Base-by-base conservation (phyloP, 73 alveolate genomes). In the Paramecium pentaurelia region DNA sequence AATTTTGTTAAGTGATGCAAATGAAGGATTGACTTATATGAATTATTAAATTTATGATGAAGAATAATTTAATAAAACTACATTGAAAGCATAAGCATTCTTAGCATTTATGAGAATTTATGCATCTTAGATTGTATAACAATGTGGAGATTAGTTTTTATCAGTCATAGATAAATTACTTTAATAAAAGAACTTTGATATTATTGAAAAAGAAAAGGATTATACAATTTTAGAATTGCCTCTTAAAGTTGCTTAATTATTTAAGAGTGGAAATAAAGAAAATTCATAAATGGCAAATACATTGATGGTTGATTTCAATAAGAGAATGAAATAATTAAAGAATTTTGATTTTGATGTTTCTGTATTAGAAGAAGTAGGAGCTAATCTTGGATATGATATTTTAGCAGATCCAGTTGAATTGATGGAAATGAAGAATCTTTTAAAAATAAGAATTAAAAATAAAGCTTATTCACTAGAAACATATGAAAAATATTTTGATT, bases 401-500 rank as follows among this genome's bases (percentile, higher is more conserved):
- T 44, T 80, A 25, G 91, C 75, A 18, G 91, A 80, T 80, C 91
- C 91, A 40, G 38, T 80, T 0, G 91, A 80, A 80, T 44, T 80
- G 4, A 80, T 80, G 75, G 91, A 80, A 25, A 80, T 80, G 91
- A 80, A 80, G 45, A 80, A 80, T 80, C 22, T 80, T 20, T 25
- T 80, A 18, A 80, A 80, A 28, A 44, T 80, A 11, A 80, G 91
- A 80, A 80, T 80, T 11, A 80, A 80, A 49, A 80, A 42, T 44
- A 44, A 80, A 47, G 91, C 91, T 3, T 80, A 44, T 42, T 80
- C 91, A 12, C 44, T 47, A 9, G 91, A 80, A 45, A 80, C 91
- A 2, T 80, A 80, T 80, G 91, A 80, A 44, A 80, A 80, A 36
- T 80, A 80, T 47, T 80, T 80, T 80, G 91, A 80, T 36, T 80